Conservation (phyloP, 768 basidiomycete species). For the Boletus reticuloceps region DNA sequence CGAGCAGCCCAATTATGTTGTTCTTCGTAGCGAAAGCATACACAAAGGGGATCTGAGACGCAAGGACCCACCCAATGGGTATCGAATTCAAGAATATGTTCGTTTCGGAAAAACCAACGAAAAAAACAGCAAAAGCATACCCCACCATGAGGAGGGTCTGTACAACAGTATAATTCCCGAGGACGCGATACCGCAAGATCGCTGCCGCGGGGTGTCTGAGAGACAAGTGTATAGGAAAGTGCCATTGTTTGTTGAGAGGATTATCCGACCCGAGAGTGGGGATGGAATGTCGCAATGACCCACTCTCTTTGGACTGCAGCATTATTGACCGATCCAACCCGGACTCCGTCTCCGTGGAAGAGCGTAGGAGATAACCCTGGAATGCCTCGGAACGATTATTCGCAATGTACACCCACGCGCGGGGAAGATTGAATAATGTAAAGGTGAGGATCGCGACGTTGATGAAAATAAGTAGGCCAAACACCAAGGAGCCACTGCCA, state of each 20-base stretch:
- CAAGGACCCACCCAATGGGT: slow-evolving; percentile 52
- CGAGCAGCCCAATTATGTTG: slow-evolving; percentile 52
- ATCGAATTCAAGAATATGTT: slow-evolving; percentile 48
- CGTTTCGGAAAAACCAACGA: slow-evolving; percentile 49
- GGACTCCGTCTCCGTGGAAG: slow-evolving; percentile 1
- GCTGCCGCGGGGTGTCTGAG: slow-evolving; percentile 44
- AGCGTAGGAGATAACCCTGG: slow-evolving; percentile 47
- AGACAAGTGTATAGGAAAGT: slow-evolving; percentile 37
- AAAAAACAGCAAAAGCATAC: slow-evolving; percentile 47
- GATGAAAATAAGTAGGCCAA: slow-evolving; percentile 44
- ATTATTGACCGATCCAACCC: background rate
- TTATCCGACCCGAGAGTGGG: background rate
- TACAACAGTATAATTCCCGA: slow-evolving; percentile 47
- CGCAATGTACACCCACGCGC: slow-evolving; percentile 48
- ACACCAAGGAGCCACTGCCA: slow-evolving; percentile 11
- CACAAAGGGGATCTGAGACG: slow-evolving; percentile 66
- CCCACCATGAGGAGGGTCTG: slow-evolving; percentile 44
- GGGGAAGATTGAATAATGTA: slow-evolving; percentile 45
- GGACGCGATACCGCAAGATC: slow-evolving; percentile 39
- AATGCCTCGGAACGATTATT: slow-evolving; percentile 43
- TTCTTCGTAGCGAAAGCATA: slow-evolving; percentile 70
- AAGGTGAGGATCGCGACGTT: slow-evolving; percentile 38
- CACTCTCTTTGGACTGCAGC: background rate
- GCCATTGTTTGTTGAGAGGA: slow-evolving; percentile 16
- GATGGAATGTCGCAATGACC: background rate